Evolutionary conservation across 441 rosid species (phyloP).

Genomic region (Kokia cookei): DNA sequence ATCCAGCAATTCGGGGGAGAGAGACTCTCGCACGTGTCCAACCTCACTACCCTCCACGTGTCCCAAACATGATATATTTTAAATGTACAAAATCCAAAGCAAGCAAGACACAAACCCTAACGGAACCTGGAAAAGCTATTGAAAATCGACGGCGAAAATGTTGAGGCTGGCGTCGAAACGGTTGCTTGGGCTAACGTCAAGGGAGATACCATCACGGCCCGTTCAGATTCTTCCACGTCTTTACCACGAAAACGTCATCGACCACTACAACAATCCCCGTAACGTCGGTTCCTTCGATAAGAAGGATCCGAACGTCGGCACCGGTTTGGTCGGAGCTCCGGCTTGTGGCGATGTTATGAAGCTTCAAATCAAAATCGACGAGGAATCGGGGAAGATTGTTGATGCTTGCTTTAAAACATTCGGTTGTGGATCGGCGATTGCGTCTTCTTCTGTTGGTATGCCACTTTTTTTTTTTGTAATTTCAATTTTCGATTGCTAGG

Average conservation of each 20-base stretch:
- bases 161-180: conserved; percentile 35
- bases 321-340: conserved; percentile 94
- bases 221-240: conserved; percentile 29
- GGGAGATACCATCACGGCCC: conserved; percentile 25
- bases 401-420: conserved; percentile 96
- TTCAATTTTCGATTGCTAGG: not conserved
- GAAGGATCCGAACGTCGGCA: conserved; percentile 71
- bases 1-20: not conserved
- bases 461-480: not conserved
- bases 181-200: conserved; percentile 32
- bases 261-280: conserved; percentile 88
- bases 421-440: conserved; percentile 97
- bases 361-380: conserved; percentile 90
- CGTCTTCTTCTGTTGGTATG: conserved; percentile 21
- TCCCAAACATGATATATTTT: not conserved
- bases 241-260: conserved; percentile 88
- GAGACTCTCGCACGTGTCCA: not conserved
- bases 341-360: conserved; percentile 98
- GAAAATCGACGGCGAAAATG: conserved; percentile 21
- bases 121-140: not conserved
- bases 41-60: not conserved
- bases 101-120: not conserved
- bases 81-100: not conserved
- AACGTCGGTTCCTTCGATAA: conserved; percentile 92
- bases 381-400: conserved; percentile 65